phyloP scores from a whole-genome alignment of 805 yeast species.

The Teunomyces atbi region DNA sequence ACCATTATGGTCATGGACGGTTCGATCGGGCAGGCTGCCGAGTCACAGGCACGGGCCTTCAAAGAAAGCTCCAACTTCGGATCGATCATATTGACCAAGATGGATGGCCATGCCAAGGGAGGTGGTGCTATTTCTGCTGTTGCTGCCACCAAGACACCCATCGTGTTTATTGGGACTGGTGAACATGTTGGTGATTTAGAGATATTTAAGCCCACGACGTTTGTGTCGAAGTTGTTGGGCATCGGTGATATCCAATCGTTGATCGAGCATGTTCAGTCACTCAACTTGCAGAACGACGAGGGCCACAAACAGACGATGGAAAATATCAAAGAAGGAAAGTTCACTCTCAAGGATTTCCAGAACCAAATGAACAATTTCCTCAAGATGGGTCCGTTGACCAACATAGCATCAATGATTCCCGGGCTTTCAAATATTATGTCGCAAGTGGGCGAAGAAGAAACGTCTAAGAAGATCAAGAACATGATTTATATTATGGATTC shows the following conservation, averaged over 20 bases:
- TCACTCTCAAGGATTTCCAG: conserved; percentile 86
- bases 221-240: conserved; percentile 88
- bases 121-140: conserved; percentile 99
- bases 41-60: conserved; percentile 89
- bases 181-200: conserved; percentile 94
- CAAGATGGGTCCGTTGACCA: conserved; percentile 95
- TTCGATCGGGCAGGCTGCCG: conserved; percentile 97
- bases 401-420: conserved; percentile 94
- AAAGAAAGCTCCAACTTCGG: conserved; percentile 93
- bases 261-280: conserved; percentile 88
- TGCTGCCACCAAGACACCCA: conserved; percentile 94
- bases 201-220: conserved; percentile 83
- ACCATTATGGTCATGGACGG: conserved; percentile 98
- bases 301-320: conserved; percentile 90
- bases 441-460: conserved; percentile 89
- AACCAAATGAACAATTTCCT: conserved; percentile 92
- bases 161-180: conserved; percentile 96
- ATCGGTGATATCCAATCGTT: conserved; percentile 94
- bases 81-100: conserved; percentile 88
- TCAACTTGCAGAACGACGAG: conserved; percentile 60
- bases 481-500: conserved; percentile 94
- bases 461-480: conserved; percentile 75
- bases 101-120: conserved; percentile 99
- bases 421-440: conserved; percentile 81
- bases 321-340: conserved; percentile 91